A percentile compares a stretch with the other conserved stretches of the same genome.
phyloP scores from a whole-genome alignment of 1,284 basidiomycete species.

The Microbotryum intermedium region DNA sequence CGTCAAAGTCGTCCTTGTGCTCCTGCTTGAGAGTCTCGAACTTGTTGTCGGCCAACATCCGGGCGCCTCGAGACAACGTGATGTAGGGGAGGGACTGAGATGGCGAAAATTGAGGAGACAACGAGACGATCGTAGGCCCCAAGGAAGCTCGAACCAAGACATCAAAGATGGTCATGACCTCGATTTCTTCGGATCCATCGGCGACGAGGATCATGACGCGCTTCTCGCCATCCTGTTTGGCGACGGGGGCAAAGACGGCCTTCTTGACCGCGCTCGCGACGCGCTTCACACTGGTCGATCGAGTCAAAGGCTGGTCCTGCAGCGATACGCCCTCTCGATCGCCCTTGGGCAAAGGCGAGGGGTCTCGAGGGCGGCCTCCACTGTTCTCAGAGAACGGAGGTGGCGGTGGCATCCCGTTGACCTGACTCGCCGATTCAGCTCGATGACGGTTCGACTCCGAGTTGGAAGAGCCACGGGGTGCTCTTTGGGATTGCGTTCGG shows the following conservation, averaged over 20 bases:
- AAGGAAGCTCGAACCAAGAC: slow-evolving; percentile 67
- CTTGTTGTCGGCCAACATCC: slow-evolving; percentile 56
- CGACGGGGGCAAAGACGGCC: slow-evolving; percentile 17
- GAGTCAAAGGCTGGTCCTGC: slow-evolving; percentile 23
- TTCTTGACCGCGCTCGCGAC: slow-evolving; percentile 13
- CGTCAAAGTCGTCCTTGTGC: slow-evolving; percentile 42
- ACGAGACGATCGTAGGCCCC: slow-evolving; percentile 26
- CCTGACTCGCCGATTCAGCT: not conserved
- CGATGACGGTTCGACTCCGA: not conserved
- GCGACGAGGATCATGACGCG: slow-evolving; percentile 64
- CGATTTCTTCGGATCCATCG: slow-evolving; percentile 84
- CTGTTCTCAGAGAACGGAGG: not conserved
- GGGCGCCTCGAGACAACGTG: slow-evolving; percentile 62
- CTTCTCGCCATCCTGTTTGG: slow-evolving; percentile 23
- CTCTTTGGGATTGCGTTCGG: slow-evolving; percentile 21
- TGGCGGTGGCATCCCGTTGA: not conserved
- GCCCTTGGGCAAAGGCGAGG: slow-evolving; percentile 10
- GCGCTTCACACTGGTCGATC: slow-evolving; percentile 17
- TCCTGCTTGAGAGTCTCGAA: slow-evolving; percentile 21
- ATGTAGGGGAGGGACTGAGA: slow-evolving; percentile 37
- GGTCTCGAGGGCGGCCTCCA: not conserved
- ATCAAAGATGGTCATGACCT: slow-evolving; percentile 71
- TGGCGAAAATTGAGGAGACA: slow-evolving; percentile 26
- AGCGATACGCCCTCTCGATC: slow-evolving; percentile 21
- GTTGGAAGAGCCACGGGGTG: slow-evolving; percentile 1